Base-by-base conservation (phyloP, 495 filamentous ascomycete species). In the Penicillium daleae region DNA sequence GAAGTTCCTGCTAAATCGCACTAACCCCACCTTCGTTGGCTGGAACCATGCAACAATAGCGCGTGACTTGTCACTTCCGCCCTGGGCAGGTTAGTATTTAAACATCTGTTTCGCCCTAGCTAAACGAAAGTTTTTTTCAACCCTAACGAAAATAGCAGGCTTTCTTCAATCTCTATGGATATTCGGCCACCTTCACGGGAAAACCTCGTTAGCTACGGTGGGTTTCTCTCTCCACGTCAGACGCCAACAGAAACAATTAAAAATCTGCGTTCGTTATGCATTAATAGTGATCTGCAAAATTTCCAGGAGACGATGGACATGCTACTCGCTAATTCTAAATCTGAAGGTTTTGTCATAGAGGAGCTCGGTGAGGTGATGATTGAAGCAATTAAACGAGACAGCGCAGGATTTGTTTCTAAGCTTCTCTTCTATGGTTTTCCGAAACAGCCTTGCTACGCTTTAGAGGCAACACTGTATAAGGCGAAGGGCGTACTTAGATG, bases 351-450 rank as follows among this genome's bases (percentile, higher is more conserved):
- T 17, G 29, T 39, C 29, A 57, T 65, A 24, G 51, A 8, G 40
- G 57, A 65, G 3, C 63, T 65, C 27, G 3, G 31, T 6, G 57
- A 60, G 2, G 57, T 65, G 51, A 65, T 65, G 51, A 44, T 60
- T 39, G 57, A 61, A 61, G 63, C 52, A 56, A 57, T 65, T 57
- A 4, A 61, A 52, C 40, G 21, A 10, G 63, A 61, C 57, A 31
- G 19, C 7, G 50, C 52, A 26, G 51, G 52, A 33, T 37, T 65
- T 21, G 42, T 59, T 50, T 59, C 40, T 2, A 50, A 0, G 2
- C 40, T 59, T 33, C 40, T 59, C 29, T 49, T 27, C 29, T 8
- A 59, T 21, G 56, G 56, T 22, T 59, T 37, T 40, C 40, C 44
- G 22, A 49, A 50, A 24, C 4, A 57, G 31, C 52, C 57, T 50